Evolutionary conservation across 2,329 filamentous ascomycete genomes (phyloP), one percentile per base, ranked within the genome.

Genomic region (Lasiodiplodia hormozganensis): DNA sequence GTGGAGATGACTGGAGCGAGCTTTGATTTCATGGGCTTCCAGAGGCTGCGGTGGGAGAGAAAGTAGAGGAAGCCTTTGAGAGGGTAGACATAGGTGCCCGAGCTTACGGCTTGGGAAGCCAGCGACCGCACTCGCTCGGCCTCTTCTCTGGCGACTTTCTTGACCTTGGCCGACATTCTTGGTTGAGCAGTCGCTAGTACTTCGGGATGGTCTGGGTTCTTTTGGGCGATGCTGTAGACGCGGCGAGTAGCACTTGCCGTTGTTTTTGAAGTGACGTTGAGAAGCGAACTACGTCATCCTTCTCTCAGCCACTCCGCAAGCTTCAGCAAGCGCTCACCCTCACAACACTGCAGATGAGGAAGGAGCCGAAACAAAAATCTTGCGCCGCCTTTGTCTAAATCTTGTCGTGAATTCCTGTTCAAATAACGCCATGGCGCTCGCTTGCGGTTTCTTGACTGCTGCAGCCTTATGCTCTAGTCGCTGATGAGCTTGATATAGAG

Each of bases 41-140:
- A 88, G 70, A 91, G 84, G 40, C 81, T 80, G 71, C 83, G 84
- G 77, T 90, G 86, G 12, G 84, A 80, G 73, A 84, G 73, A 73
- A 89, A 87, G 80, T 89, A 90, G 72, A 84, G 75, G 65, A 90
- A 86, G 31, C 89, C 89, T 86, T 89, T 67, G 80, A 97, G 85
- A 31, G 95, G 95, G 80, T 97, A 97, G 71, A 96, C 80, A 77
- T 96, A 97, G 28, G 94, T 88, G 62, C 89, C 88, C 71, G 93
- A 97, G 73, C 85, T 88, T 64, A 89, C 87, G 38, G 93, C 92
- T 74, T 93, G 88, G 51, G 85, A 81, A 52, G 92, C 85, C 47
- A 94, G 83, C 18, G 80, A 80, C 72, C 84, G 88, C 67, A 92
- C 87, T 71, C 89, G 88, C 70, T 87, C 85, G 68, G 90, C 89